These are phyloP conservation scores for Hymenotorrendiella dingleyae DNA, from an alignment of 2,329 filamentous ascomycete species.

Conservation along the genomic window DNA sequence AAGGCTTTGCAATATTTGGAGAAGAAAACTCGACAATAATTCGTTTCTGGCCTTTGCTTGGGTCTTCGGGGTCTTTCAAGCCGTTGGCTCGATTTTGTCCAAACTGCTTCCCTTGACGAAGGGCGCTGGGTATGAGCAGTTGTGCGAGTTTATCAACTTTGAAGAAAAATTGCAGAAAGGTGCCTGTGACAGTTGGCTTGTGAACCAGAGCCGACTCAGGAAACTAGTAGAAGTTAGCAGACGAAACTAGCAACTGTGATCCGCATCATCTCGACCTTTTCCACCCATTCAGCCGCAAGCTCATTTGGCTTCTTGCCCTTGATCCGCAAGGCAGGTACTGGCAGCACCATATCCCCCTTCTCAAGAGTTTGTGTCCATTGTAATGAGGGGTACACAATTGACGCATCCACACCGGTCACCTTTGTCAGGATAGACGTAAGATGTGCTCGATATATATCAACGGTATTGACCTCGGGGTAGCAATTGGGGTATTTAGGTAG, in stretches of 20 bases:
- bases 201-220: constrained; percentile 66
- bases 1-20: constrained; percentile 81
- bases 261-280: constrained; percentile 44
- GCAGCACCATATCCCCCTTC: constrained; percentile 75
- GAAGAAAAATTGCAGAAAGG: constrained; percentile 77
- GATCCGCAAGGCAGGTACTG: constrained; percentile 72
- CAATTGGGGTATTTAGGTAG: constrained; percentile 44
- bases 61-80: constrained; percentile 55
- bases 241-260: no score
- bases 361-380: constrained; percentile 76
- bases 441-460: constrained; percentile 75
- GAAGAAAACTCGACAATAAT: constrained; percentile 78
- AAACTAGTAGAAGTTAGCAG: constrained; percentile 44
- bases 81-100: constrained; percentile 59
- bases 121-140: constrained; percentile 64
- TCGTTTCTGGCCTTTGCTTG: constrained; percentile 40
- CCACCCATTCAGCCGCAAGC: constrained; percentile 55
- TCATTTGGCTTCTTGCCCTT: constrained; percentile 63
- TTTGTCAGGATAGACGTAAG: constrained; percentile 62
- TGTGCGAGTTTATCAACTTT: constrained; percentile 60
- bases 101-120: constrained; percentile 53
- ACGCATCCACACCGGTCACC: constrained; percentile 63
- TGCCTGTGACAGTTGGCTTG: constrained; percentile 59
- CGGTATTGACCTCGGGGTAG: constrained; percentile 65
- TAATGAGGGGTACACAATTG: constrained; percentile 68